A percentile compares a stretch with the other conserved stretches of the same genome.
These are phyloP conservation scores for Termitomyces sp. DNA, from an alignment of 768 basidiomycete species.

Conservation along the genomic window DNA sequence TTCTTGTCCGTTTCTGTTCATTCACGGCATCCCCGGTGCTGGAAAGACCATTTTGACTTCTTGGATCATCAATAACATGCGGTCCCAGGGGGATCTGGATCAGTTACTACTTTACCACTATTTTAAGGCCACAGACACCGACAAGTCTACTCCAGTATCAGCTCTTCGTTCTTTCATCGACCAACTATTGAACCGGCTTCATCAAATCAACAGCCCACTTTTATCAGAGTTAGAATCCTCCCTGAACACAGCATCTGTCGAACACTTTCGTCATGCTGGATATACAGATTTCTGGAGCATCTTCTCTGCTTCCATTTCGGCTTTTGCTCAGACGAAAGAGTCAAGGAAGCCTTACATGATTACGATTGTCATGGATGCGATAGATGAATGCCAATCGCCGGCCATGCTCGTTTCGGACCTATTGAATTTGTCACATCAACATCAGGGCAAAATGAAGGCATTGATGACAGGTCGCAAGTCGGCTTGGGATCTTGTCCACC, in stretches of 20 bases:
- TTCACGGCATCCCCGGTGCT: constrained; percentile 4
- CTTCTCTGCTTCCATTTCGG: neutral
- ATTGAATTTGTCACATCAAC: neutral
- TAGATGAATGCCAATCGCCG: constrained; percentile 6
- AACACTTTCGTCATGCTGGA: neutral
- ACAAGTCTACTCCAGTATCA: neutral
- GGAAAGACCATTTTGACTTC: constrained; percentile 9
- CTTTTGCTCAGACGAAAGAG: neutral
- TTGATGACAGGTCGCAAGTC: constrained; percentile 2
- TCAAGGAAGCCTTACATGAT: neutral
- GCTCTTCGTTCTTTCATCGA: constrained; percentile 1
- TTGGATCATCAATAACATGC: constrained; percentile 1
- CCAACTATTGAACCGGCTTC: neutral
- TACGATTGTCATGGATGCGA: neutral
- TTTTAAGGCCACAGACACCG: constrained; percentile 2
- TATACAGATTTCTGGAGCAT: neutral
- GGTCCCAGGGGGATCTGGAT: neutral
- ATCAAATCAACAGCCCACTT: no score
- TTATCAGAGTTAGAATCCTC: no score
- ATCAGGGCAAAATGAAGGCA: neutral
- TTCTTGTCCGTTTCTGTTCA: neutral
- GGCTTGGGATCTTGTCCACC: neutral
- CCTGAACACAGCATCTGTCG: neutral
- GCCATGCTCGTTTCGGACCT: neutral
- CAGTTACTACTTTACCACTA: constrained; percentile 4